Evolutionary conservation across 257 asterid species (phyloP).

Genomic region (Linderniella brevidens): DNA sequence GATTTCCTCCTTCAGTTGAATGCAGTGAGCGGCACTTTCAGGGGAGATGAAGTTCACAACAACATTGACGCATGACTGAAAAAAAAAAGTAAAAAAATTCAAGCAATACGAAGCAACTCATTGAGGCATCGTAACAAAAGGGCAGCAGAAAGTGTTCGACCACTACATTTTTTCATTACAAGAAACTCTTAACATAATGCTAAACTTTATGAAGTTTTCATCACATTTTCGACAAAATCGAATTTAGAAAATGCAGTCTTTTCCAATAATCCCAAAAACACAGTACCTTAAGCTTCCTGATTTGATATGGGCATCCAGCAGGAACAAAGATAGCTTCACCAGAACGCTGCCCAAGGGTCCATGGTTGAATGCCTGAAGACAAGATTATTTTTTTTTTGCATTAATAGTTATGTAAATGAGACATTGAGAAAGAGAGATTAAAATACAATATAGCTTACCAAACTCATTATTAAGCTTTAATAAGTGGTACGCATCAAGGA

Average conservation of each 20-base stretch:
- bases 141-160: constrained; percentile 1
- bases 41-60: constrained; percentile 91
- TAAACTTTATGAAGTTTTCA: neutral
- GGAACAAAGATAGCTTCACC: constrained; percentile 96
- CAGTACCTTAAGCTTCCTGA: constrained; percentile 58
- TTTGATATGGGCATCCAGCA: constrained; percentile 97
- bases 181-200: constrained; percentile 2
- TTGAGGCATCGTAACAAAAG: constrained; percentile 7
- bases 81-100: constrained; percentile 11
- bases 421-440: neutral
- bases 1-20: constrained; percentile 63
- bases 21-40: constrained; percentile 65
- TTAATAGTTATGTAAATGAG: constrained; percentile 5
- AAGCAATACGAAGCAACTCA: constrained; percentile 9
- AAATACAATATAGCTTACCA: constrained; percentile 26
- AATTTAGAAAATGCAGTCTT: neutral
- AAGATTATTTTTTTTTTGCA: constrained; percentile 11
- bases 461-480: constrained; percentile 84
- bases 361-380: constrained; percentile 69
- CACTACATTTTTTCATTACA: neutral
- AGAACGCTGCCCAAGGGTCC: constrained; percentile 68
- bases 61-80: constrained; percentile 69
- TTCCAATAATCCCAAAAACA: neutral
- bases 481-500: constrained; percentile 87
- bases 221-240: constrained; percentile 3